Evolutionary conservation across 345 rosid genomes (phyloP), one percentile per base, ranked within the genome.

Genomic region (Turnera subulata): DNA sequence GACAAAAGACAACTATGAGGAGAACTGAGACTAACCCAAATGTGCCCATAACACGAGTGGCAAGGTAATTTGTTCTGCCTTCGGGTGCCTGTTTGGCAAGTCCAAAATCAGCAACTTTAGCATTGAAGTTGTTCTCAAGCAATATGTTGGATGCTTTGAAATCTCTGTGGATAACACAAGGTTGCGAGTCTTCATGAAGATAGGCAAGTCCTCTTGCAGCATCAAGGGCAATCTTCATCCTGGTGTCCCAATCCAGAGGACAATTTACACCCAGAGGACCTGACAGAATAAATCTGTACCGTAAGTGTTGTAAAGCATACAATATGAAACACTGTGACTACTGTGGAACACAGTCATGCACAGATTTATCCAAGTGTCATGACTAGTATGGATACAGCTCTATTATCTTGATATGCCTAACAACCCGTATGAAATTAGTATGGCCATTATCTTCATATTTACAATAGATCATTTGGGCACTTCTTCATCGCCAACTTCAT

Each of bases 31-130:
- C 96, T 70, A 56, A 93, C 99, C 99, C 97, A 71, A 93, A 93
- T 19, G 99, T 93, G 67, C 99, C 99, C 99, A 93, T 93, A 55
- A 93, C 99, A 47, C 99, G 94, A 60, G 99, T 93, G 42, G 99
- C 89, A 35, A 89, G 79, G 76, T 89, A 82, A 77, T 85, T 93
- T 68, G 84, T 73, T 80, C 91, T 84, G 79, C 99, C 97, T 84
- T 93, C 99, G 46, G 99, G 99, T 57, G 99, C 99, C 81, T 89
- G 99, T 69, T 87, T 93, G 62, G 99, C 99, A 59, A 93, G 80
- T 55, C 99, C 99, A 71, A 93, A 93, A 80, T 93, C 99, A 42
- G 99, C 88, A 74, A 93, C 99, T 81, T 93, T 93, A 49, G 99
- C 94, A 70, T 86, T 73, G 65, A 93, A 93, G 65, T 89, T 87